Evolutionary conservation across 176 grass and related monocot species (phyloP).

Genomic region (Canna indica): DNA sequence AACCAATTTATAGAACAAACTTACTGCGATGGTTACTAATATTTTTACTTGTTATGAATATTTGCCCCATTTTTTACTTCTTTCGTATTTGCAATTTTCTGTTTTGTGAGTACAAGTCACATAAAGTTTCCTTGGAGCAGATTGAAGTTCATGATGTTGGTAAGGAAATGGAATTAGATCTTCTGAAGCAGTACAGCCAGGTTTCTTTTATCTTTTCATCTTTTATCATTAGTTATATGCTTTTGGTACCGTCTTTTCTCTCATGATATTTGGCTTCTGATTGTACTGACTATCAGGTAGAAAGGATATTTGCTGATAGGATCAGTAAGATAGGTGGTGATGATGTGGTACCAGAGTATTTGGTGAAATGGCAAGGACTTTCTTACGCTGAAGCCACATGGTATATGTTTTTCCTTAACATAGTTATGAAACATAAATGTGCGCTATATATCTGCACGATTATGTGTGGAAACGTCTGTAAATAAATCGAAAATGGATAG

Average conservation of each 20-base stretch:
- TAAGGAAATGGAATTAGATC: conserved; percentile 99
- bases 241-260: conserved; percentile 10
- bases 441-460: not conserved
- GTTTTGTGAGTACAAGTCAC: conserved; percentile 3
- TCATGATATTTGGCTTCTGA: conserved; percentile 27
- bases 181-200: conserved; percentile 98
- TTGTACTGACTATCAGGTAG: conserved; percentile 67
- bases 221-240: conserved; percentile 9
- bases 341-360: conserved; percentile 85
- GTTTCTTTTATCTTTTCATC: conserved; percentile 25
- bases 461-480: not conserved
- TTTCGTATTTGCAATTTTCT: not conserved
- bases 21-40: not conserved
- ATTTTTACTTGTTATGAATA: not conserved
- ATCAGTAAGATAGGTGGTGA: conserved; percentile 61
- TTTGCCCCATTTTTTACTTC: not conserved
- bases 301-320: conserved; percentile 99
- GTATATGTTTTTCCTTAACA: conserved; percentile 31
- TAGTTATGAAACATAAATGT: not conserved
- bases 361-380: conserved; percentile 99
- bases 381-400: conserved; percentile 98
- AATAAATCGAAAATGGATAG: conserved; percentile 1
- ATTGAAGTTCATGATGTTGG: conserved; percentile 96
- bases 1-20: not conserved
- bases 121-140: conserved; percentile 29